Evolutionary conservation across 2,329 filamentous ascomycete species (phyloP).

Genomic region (Sporothrix humicola): DNA sequence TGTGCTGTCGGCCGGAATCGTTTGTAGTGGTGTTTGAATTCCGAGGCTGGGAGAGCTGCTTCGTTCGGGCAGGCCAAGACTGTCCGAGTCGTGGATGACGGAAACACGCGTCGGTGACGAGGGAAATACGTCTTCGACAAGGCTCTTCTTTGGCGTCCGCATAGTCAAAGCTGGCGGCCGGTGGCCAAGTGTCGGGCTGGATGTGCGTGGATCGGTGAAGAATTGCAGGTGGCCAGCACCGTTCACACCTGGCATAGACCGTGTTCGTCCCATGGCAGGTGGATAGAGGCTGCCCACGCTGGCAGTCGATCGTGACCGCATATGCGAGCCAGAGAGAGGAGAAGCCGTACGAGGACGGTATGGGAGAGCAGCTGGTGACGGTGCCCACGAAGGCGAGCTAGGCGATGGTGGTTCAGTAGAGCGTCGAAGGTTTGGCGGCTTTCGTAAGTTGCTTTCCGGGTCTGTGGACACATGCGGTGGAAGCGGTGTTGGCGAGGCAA

Average conservation of each 20-base stretch:
- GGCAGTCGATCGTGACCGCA: constrained; percentile 63
- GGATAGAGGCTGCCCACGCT: constrained; percentile 49
- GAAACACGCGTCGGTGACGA: constrained; percentile 60
- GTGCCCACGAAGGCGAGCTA: constrained; percentile 57
- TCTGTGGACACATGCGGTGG: constrained; percentile 28
- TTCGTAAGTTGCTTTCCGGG: constrained; percentile 45
- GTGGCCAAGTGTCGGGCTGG: constrained; percentile 63
- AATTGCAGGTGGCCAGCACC: constrained; percentile 64
- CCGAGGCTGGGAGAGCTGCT: constrained; percentile 59
- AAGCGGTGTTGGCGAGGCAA: constrained; percentile 49
- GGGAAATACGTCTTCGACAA: constrained; percentile 64
- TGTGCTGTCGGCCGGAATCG: constrained; percentile 31
- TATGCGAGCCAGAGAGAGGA: constrained; percentile 62
- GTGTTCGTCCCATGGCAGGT: constrained; percentile 65
- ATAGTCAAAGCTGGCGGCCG: constrained; percentile 29
- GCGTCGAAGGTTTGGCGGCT: constrained; percentile 61
- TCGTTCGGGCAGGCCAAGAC: constrained; percentile 52
- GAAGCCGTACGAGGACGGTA: constrained; percentile 68
- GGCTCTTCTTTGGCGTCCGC: constrained; percentile 58
- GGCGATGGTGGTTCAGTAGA: constrained; percentile 65
- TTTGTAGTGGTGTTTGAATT: constrained; percentile 36
- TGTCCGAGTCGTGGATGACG: constrained; percentile 59
- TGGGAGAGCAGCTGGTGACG: constrained; percentile 52
- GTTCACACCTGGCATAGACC: constrained; percentile 68
- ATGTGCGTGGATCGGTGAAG: constrained; percentile 58